A percentile compares a stretch with the other conserved stretches of the same genome.
phyloP scores from a whole-genome alignment of 768 basidiomycete genomes.

The Amanita inopinata region DNA sequence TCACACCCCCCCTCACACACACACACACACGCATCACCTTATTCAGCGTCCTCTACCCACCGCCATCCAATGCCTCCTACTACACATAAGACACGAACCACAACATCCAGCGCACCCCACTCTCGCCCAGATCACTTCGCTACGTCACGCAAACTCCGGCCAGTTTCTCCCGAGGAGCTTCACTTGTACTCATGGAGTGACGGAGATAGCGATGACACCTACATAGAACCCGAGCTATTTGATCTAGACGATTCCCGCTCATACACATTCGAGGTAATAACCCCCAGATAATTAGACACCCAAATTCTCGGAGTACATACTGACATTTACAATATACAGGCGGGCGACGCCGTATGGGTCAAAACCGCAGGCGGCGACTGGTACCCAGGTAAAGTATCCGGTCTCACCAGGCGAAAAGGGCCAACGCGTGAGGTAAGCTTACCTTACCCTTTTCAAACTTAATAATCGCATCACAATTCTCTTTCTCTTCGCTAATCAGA shows the following conservation, averaged over 20 bases:
- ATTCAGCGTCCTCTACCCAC: too few relatives aligned
- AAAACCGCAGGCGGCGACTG: constrained; percentile 40
- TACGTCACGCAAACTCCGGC: constrained; percentile 18
- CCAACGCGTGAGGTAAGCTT: constrained; percentile 35
- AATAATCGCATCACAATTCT: constrained; percentile 7
- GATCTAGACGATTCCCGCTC: constrained; percentile 42
- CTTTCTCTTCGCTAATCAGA: constrained; percentile 5
- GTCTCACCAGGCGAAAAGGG: constrained; percentile 33
- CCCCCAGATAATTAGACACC: constrained; percentile 6
- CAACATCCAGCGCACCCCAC: neutral
- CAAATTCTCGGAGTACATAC: constrained; percentile 5
- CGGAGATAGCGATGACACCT: constrained; percentile 22
- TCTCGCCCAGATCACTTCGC: constrained; percentile 4
- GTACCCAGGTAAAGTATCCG: constrained; percentile 38
- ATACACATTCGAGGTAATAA: constrained; percentile 42
- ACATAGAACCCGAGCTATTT: constrained; percentile 22
- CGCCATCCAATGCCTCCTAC: constrained; percentile 1
- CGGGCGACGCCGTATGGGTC: constrained; percentile 43
- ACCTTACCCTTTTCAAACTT: neutral
- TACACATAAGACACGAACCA: constrained; percentile 4
- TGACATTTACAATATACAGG: constrained; percentile 19
- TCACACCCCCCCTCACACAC: neutral
- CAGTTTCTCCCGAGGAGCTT: constrained; percentile 25
- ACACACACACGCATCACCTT: neutral
- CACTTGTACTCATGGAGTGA: constrained; percentile 23